A percentile compares a stretch with the other conserved stretches of the same genome.
Conservation (phyloP, 1,139 yeast species). For the Eremothecium gossypii region DNA sequence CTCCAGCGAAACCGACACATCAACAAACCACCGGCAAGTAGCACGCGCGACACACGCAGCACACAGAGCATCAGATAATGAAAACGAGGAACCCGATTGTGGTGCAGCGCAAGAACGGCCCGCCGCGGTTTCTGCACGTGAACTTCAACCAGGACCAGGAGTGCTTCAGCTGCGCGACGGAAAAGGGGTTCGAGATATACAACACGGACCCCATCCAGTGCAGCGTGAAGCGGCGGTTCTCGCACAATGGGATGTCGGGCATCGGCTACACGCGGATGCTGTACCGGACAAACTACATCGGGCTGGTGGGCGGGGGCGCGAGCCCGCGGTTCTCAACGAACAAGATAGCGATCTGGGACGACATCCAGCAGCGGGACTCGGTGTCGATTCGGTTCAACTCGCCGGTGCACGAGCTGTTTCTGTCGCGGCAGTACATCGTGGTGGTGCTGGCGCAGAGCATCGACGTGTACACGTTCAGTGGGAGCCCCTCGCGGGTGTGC, state of each 20-base stretch:
- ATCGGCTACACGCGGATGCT: conserved; percentile 75
- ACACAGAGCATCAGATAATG: conserved; percentile 10
- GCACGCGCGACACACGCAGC: neutral
- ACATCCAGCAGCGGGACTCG: conserved; percentile 68
- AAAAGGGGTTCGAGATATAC: conserved; percentile 77
- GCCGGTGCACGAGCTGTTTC: conserved; percentile 62
- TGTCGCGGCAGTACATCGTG: conserved; percentile 67
- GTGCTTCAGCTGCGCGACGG: conserved; percentile 80
- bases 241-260: conserved; percentile 35
- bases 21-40: neutral
- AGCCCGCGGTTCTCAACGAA: conserved; percentile 70
- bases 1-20: neutral
- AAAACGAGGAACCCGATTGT: conserved; percentile 20
- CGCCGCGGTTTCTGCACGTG: conserved; percentile 17
- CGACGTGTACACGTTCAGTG: conserved; percentile 67
- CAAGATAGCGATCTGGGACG: conserved; percentile 85
- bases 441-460: conserved; percentile 47
- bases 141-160: conserved; percentile 81
- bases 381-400: conserved; percentile 64
- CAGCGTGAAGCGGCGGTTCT: conserved; percentile 58
- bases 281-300: conserved; percentile 81
- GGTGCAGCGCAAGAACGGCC: conserved; percentile 10
- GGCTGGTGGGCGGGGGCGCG: conserved; percentile 81
- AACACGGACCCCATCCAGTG: conserved; percentile 79
- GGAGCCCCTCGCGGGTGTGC: conserved; percentile 58